Base-by-base conservation (phyloP, 805 yeast genomes). In the Starmerella stellata region DNA sequence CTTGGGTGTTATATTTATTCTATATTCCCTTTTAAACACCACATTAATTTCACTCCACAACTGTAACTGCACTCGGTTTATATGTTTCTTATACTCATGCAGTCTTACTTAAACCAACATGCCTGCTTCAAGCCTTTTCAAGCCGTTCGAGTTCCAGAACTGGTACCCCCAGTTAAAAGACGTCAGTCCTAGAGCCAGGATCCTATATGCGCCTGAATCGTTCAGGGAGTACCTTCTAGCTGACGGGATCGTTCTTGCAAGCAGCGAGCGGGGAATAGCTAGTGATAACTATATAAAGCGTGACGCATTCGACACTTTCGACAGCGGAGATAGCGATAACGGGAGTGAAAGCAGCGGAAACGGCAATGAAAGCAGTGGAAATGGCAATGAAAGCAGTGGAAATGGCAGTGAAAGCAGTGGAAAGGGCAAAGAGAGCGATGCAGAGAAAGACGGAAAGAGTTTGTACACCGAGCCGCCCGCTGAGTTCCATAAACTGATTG, bases 181-280 rank as follows among this genome's bases (percentile, higher is more conserved):
- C 4, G 55, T 68, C 39, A 58, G 67, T 0, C 74, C 82, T 2
- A 63, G 63, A 39, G 57, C 74, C 0, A 55, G 59, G 16, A 61
- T 78, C 16, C 54, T 78, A n/a, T 62, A 56, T 35, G 76, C 78
- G 1, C 80, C 83, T 0, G 51, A 57, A 21, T 61, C 57, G 7
- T 78, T 79, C 49, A 57, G 77, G 2, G 64, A 67, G 3, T 79
- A 77, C 48, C 52, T 79, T 36, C 63, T 65, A 15, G 64, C 70
- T 21, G 93, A 81, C 51, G 85, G 82, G 2, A 75, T 81, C 25
- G 62, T 55, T 21, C 58, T 81, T 7, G 80, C 82, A 0, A 57
- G 60, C 1, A 73, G 66, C 15, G 63, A 49, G 3, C 36, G 34
- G 17, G n/a, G n/a, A n/a, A n/a, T n/a, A n/a, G n/a, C n/a, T n/a